Conservation (phyloP, 2,329 filamentous ascomycete species). For the Beauveria sp. region DNA sequence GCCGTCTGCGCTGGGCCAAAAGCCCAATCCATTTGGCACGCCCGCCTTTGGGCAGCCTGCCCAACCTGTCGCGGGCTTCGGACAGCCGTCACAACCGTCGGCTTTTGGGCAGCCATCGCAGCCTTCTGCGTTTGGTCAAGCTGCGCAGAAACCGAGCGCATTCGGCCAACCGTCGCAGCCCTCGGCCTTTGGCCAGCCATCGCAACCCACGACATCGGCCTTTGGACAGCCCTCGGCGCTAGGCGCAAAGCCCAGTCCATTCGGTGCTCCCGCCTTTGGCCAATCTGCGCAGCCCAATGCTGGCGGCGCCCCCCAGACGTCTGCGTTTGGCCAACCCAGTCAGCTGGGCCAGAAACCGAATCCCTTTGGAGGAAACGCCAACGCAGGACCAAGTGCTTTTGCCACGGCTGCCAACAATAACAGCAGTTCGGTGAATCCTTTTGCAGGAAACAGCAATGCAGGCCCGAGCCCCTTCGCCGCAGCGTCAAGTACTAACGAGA, state of each 20-base stretch:
- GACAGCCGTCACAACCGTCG: slow-evolving; percentile 17
- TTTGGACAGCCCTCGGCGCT: slow-evolving; percentile 33
- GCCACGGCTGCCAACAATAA: slow-evolving; percentile 11
- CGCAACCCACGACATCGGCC: slow-evolving; percentile 22
- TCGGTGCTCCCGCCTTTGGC: slow-evolving; percentile 31
- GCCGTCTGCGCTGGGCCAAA: slow-evolving; percentile 24
- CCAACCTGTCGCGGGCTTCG: slow-evolving; percentile 15
- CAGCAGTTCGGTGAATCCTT: slow-evolving; percentile 21
- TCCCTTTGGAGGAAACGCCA: slow-evolving; percentile 23
- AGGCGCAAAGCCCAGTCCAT: slow-evolving; percentile 20
- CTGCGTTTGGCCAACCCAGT: slow-evolving; percentile 33
- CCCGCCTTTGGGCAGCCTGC: slow-evolving; percentile 28
- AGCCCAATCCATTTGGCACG: slow-evolving; percentile 21
- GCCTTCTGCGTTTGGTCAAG: slow-evolving; percentile 29
- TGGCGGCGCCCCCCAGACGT: slow-evolving; percentile 9
- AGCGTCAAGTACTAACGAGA: not conserved
- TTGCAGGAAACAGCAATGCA: slow-evolving; percentile 17
- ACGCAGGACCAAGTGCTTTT: slow-evolving; percentile 25
- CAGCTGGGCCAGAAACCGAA: slow-evolving; percentile 25
- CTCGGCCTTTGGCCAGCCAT: slow-evolving; percentile 22
- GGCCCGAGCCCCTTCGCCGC: not conserved
- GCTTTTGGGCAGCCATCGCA: slow-evolving; percentile 20
- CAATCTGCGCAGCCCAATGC: slow-evolving; percentile 23
- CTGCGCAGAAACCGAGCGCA: slow-evolving; percentile 1
- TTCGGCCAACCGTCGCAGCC: slow-evolving; percentile 31